Evolutionary conservation across 2,329 filamentous ascomycete species (phyloP), one percentile per base, ranked within the genome.

Genomic region (Exophiala phaeomuriformis): DNA sequence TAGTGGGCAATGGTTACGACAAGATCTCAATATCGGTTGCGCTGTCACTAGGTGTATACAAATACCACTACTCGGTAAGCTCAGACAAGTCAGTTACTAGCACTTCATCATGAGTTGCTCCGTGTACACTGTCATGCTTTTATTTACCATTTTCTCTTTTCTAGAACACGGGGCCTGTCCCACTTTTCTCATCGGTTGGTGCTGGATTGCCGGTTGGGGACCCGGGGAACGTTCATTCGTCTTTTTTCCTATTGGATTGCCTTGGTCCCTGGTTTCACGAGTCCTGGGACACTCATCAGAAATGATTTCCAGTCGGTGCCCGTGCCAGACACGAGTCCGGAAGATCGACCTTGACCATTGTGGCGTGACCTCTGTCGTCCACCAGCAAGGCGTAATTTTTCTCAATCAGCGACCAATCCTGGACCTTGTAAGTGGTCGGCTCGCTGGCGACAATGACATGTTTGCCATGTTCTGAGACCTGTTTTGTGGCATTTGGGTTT

Each of bases 381-480:
- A 75, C 73, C 31, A 71, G 60, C 35, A 78, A 57, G 33, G 67
- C 69, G 58, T 69, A 67, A 59, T 80, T 79, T 61, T 69, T 72
- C 31, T 67, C 68, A 56, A 62, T 75, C 54, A 80, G 59, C 53
- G 72, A 65, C 77, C 77, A 80, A 49, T 80, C 76, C 19, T 67
- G 66, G 46, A 72, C 68, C 59, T 76, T 73, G 58, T 75, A 79
- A 5, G 77, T 80, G 29, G 72, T 77, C 8, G 77, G 77, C 65
- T 80, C 77, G 58, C 72, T 76, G 8, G 77, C 75, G 40, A 62
- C 54, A 40, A 62, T 79, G 35, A 77, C 71, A 64, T 80, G 77
- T 41, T 69, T 71, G 2, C 76, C 77, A 63, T 74, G 72, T 29
- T 73, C 70, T 49, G 70, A 68, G 10, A 46, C 66, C 12, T 67